Evolutionary conservation across 441 rosid genomes (phyloP), one percentile per base, ranked within the genome.

Genomic region (Kokia cookei): DNA sequence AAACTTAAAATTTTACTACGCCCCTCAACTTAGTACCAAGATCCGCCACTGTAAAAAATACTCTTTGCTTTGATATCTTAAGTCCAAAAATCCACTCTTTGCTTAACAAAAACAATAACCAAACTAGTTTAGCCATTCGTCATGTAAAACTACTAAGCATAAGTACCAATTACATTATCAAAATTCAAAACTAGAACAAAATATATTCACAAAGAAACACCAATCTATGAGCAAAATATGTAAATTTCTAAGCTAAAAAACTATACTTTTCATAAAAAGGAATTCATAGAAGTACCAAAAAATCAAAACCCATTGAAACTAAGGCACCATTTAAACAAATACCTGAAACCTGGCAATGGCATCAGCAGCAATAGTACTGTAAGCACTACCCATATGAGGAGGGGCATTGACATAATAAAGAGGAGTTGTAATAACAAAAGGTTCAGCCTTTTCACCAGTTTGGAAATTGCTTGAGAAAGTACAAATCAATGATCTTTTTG

Each of bases 321-420:
- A 4, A 61, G 37, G 58, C 45, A 54, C 24, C 40, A 42, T 19
- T 48, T 19, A 77, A 72, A 32, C 37, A 59, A 68, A 1, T 70
- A 95, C 99, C 97, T 93, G 99, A 85, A 93, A 95, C 45, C 99
- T 93, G 69, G 97, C 95, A 68, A 93, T 84, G 65, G 95, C 92
- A 79, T 95, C 98, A 53, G 97, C 99, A 58, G 98, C 96, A 35
- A 95, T 93, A 73, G 99, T 95, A 66, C 97, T 88, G 86, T 95
- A 95, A 50, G 98, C 99, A 79, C 99, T 93, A 37, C 99, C 99
- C 99, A 93, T 93, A 74, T 93, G 99, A 19, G 99, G 99, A 88
- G 98, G 97, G 79, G 99, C 98, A 87, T 95, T 95, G 2, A 95
- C 98, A 83, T 95, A 95, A 84, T 91, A 95, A 78, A 95, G 98